phyloP scores from a whole-genome alignment of 78 protist genomes.

The Acrasis kona region DNA sequence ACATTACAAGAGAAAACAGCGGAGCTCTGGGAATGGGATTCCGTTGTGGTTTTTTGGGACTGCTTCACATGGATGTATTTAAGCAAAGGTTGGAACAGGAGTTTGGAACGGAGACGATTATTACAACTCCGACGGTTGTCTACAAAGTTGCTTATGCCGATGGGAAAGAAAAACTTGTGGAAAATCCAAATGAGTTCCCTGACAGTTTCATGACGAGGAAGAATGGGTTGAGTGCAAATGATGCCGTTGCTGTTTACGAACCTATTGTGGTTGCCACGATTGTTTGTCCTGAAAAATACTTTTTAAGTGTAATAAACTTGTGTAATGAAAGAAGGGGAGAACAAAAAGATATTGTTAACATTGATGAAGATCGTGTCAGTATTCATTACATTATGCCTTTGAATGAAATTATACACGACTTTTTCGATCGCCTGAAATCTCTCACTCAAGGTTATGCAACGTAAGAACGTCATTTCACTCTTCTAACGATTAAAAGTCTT shows the following conservation, averaged over 20 bases:
- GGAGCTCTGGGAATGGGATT: slow-evolving; percentile 83
- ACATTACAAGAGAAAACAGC: slow-evolving; percentile 18
- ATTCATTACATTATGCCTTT: slow-evolving; percentile 59
- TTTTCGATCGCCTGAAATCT: slow-evolving; percentile 55
- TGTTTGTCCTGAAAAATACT: not conserved
- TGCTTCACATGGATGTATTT: slow-evolving; percentile 86
- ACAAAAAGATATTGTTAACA: not conserved
- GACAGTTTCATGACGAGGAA: not conserved
- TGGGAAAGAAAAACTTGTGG: not conserved
- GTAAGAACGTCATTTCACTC: too few relatives aligned
- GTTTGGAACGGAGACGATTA: slow-evolving; percentile 31
- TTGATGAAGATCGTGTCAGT: slow-evolving; percentile 23
- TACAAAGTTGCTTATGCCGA: slow-evolving; percentile 17
- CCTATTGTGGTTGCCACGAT: not conserved
- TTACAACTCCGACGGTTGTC: slow-evolving; percentile 80
- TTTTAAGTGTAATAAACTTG: not conserved
- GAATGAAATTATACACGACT: slow-evolving; percentile 55
- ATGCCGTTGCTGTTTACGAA: not conserved
- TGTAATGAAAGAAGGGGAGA: slow-evolving; percentile 2
- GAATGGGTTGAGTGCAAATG: too few relatives aligned
- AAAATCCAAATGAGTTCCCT: not conserved
- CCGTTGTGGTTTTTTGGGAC: slow-evolving; percentile 86
- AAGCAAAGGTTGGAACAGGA: slow-evolving; percentile 61
- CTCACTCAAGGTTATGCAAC: slow-evolving; percentile 58
- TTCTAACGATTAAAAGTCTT: too few relatives aligned